phyloP scores from a whole-genome alignment of 805 yeast genomes.

The Lipomyces chichibuensis region DNA sequence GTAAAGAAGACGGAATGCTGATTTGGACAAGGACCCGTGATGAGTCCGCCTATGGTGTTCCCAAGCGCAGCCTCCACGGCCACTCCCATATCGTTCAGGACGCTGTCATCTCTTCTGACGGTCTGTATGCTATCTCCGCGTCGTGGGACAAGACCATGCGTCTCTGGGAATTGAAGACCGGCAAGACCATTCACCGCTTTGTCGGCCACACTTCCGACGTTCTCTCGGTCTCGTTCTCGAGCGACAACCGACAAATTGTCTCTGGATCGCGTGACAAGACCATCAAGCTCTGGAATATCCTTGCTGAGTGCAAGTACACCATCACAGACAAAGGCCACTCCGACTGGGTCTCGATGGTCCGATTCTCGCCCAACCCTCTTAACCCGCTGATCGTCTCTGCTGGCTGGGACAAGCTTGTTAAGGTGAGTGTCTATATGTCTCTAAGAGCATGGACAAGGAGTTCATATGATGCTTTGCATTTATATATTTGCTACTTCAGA shows the following conservation, averaged over 20 bases:
- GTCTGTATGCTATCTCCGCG: slow-evolving; percentile 95
- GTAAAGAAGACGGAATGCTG: background rate
- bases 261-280: slow-evolving; percentile 99
- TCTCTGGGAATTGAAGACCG: slow-evolving; percentile 95
- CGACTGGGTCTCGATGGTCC: slow-evolving; percentile 99
- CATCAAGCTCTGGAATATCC: slow-evolving; percentile 98
- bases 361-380: slow-evolving; percentile 78
- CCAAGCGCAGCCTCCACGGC: slow-evolving; percentile 95
- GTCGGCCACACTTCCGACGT: slow-evolving; percentile 99
- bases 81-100: slow-evolving; percentile 99
- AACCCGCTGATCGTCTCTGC: slow-evolving; percentile 88
- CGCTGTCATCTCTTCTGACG: slow-evolving; percentile 96
- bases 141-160: slow-evolving; percentile 99
- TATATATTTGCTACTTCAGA: slow-evolving; percentile 99
- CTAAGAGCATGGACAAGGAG: background rate
- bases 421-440: slow-evolving; percentile 70
- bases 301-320: slow-evolving; percentile 95
- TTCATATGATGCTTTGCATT: slow-evolving; percentile 30
- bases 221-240: slow-evolving; percentile 92
- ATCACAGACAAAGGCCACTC: slow-evolving; percentile 79
- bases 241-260: slow-evolving; percentile 95
- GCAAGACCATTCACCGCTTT: slow-evolving; percentile 91
- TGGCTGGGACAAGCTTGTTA: slow-evolving; percentile 97
- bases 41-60: slow-evolving; percentile 96
- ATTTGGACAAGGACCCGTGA: slow-evolving; percentile 61